Evolutionary conservation across 805 yeast species (phyloP), one percentile per base, ranked within the genome.

Genomic region (Barnettozyma vustinii): DNA sequence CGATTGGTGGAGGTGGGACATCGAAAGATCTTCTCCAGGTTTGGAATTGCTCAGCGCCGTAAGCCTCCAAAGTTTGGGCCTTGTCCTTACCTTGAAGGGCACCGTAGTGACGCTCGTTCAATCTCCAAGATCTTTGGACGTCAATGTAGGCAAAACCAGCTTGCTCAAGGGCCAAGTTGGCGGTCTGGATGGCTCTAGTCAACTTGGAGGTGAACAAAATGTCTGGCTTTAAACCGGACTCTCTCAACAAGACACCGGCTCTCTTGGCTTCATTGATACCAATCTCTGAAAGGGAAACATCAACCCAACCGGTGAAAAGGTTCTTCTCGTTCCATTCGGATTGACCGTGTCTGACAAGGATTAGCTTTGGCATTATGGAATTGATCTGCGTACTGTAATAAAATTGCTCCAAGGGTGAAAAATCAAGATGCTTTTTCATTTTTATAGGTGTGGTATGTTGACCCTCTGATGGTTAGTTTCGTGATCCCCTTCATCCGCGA

Each of bases 271-370:
- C 98, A 69, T 83, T 78, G 69, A 77, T 81, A 73, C 98, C 98
- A 61, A 79, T 72, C 54, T 77, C 90, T 48, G 92, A 83, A 69
- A 91, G 80, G 65, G 80, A 76, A 61, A 89, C 96, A 72, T 91
- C 98, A 56, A 92, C 97, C 98, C 98, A 91, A 67, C 98, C 98
- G 71, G 97, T 91, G 85, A 91, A 91, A 61, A 91, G 79, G 81
- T 91, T 92, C 79, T 89, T 88, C 74, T 89, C 96, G 74, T 91
- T 91, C 98, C 98, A 91, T 73, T 88, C 97, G 76, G 96, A 87
- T 80, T 92, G 96, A 65, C 98, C 98, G 91, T 91, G 98, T 80
- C 98, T 91, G 61, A 92, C 90, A 69, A 91, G 79, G 68, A 91
- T 83, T 72, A 91, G 79, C 73, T 87, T 89, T 65, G 75, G 74